Evolutionary conservation across 352 stramenopile species (phyloP).

Genomic region (Globisporangium echinulatum): DNA sequence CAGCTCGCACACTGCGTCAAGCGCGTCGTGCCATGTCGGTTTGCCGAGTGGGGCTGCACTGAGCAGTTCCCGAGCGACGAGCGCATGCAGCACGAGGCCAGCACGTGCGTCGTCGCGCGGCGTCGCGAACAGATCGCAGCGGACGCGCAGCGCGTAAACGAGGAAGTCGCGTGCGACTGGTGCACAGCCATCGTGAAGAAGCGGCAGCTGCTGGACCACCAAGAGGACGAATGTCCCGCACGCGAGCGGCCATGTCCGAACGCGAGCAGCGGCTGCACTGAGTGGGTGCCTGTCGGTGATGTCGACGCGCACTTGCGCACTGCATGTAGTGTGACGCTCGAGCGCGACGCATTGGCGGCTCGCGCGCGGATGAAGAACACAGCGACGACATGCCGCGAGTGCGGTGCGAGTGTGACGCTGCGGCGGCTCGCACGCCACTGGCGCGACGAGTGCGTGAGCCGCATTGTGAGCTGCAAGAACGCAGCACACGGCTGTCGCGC

Average conservation of each 20-base stretch:
- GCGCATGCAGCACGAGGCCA: slow-evolving; percentile 32
- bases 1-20: slow-evolving; percentile 37
- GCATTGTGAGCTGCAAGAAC: slow-evolving; percentile 67
- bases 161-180: slow-evolving; percentile 57
- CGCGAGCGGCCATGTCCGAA: slow-evolving; percentile 71
- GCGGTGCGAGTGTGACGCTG: slow-evolving; percentile 28
- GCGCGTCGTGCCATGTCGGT: slow-evolving; percentile 38
- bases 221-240: slow-evolving; percentile 67
- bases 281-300: slow-evolving; percentile 66
- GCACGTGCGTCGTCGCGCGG: slow-evolving; percentile 35
- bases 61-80: slow-evolving; percentile 29
- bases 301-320: slow-evolving; percentile 42
- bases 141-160: slow-evolving; percentile 41
- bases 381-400: slow-evolving; percentile 39
- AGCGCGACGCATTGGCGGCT: slow-evolving; percentile 46
- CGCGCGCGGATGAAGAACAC: slow-evolving; percentile 43
- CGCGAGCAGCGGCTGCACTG: slow-evolving; percentile 40
- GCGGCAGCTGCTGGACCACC: slow-evolving; percentile 59
- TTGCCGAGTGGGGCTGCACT: slow-evolving; percentile 44
- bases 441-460: slow-evolving; percentile 45
- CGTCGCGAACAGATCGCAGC: slow-evolving; percentile 30
- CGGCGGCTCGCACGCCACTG: slow-evolving; percentile 36
- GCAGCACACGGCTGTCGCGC: slow-evolving; percentile 51
- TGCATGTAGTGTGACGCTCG: slow-evolving; percentile 41
- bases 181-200: slow-evolving; percentile 57